Evolutionary conservation across 73 alveolate species (phyloP), one percentile per base, ranked within the genome.

Genomic region (Blepharisma japonicum): DNA sequence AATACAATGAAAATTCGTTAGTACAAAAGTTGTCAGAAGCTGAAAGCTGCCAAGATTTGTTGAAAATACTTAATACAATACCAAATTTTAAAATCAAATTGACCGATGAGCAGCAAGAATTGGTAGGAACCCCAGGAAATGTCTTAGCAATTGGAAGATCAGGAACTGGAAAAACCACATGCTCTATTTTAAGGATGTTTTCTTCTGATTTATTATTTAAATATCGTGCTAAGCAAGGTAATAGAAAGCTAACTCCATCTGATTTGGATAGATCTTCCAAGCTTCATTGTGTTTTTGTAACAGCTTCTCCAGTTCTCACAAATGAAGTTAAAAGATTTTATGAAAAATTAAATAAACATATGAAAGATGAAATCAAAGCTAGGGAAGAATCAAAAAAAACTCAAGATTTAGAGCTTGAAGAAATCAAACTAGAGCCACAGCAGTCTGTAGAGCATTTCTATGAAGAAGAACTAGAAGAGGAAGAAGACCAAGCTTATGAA

Each of bases 111-210:
- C 84, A 92, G 78, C 68, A 82, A 46, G 81, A 81, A 39, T 78
- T 90, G 78, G 83, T 92, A 21, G 87, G 91, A 0, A 55, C 91
- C 25, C 78, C 82, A 6, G 88, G 90, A 14, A 93, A 91, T 68
- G 83, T 85, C 0, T 82, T 93, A 21, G 91, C 87, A 9, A 77
- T 93, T 6, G 98, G 98, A 8, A 87, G 98, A 56, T 87, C 96
- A 38, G 98, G 98, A 7, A 93, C 98, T 11, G 98, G 98, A 7
- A 93, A 93, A 76, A 93, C 98, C 6, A 90, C 97, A 6, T 76
- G 94, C 55, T 76, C 97, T 49, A 80, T 90, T 0, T 81, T 93
- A 18, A 82, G 96, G 71, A 53, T 93, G 49, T 85, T 93, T 55
- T 82, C 97, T 6, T 55, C 84, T 78, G 98, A 93, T 48, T 77